Evolutionary conservation across 768 basidiomycete species (phyloP), one percentile per base, ranked within the genome.

Genomic region (Leucocoprinus sp.): DNA sequence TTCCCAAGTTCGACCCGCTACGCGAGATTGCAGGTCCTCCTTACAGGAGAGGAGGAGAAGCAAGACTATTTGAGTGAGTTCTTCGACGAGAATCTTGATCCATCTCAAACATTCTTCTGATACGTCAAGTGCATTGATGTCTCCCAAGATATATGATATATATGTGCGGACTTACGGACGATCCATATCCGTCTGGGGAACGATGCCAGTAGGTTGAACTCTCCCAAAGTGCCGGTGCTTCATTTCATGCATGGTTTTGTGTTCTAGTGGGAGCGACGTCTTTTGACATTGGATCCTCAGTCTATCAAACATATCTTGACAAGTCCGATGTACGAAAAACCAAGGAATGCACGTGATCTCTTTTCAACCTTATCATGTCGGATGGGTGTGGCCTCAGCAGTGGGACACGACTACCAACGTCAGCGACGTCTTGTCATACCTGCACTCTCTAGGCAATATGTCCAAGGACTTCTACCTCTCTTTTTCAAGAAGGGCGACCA

Each of bases 321-420:
- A 55, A 75, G 89, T 46, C 68, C 72, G 31, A 67, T 80, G 28
- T 92, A 89, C 56, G 83, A 89, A 57, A 95, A 95, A 59, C 89
- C 92, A 8, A 82, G 77, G 75, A 78, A 80, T 51, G 84, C 88
- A 1, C 78, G 91, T 19, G 67, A 71, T 37, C 63, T 87, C 35
- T 86, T 96, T 27, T 76, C 79, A 12, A 70, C 75, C 45, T 73
- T 93, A 48, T n/a, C n/a, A n/a, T n/a, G 84, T 96, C 48, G 92
- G 92, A 0, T 78, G 79, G 92, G 86, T 2, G 78, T 89, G 79
- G 74, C 90, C 19, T 77, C 83, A 14, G 81, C 85, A 2, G 88
- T 90, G 57, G 86, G 88, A 1, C 68, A 73, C 19, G 67, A 80
- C 14, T 89, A 95, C 64, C 85, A 75, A 53, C 80, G 88, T 28